Evolutionary conservation across 805 yeast genomes (phyloP), one percentile per base, ranked within the genome.

Genomic region (Candida orba): DNA sequence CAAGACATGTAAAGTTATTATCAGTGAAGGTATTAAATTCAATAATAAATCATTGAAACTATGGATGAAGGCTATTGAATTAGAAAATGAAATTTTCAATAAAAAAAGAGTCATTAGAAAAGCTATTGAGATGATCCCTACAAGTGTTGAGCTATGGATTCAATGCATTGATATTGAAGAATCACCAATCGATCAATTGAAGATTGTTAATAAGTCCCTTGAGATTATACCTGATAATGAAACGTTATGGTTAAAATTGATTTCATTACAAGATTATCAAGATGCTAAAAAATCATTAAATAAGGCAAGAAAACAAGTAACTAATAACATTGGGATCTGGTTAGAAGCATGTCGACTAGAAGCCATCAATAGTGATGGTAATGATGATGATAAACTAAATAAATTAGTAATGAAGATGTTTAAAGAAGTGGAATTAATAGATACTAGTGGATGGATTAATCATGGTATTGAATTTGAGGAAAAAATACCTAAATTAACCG

Each of bases 51-150:
- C 89, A 3, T 69, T 77, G 29, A 66, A 67, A 33, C 65, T 91
- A 12, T 93, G 99, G 98, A 47, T 76, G 3, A 75, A 74, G 47
- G 95, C 95, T 0, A 58, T 69, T 32, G 79, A 78, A 2, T 62
- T 86, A 22, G 96, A 91, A 54, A 64, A 64, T 3, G 89, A 82
- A 34, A 45, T 44, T 0, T 52, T 67, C 3, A 68, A 81, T 2
- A 76, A 79, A 48, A 73, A 73, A 40, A 66, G 78, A 45, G 71
- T 87, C 0, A 60, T 86, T 18, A 79, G 83, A 66, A 83, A 79
- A 52, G 95, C 88, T 0, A 62, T 91, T 13, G 89, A 81, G 46
- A 68, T 65, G 23, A 55, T 82, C 4, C 93, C 95, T 0, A 55
- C 57, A 2, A 72, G 72, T 43, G 75, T 65, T 6, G 59, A 63